Evolutionary conservation across 345 rosid species (phyloP).

Genomic region (Turnera subulata): DNA sequence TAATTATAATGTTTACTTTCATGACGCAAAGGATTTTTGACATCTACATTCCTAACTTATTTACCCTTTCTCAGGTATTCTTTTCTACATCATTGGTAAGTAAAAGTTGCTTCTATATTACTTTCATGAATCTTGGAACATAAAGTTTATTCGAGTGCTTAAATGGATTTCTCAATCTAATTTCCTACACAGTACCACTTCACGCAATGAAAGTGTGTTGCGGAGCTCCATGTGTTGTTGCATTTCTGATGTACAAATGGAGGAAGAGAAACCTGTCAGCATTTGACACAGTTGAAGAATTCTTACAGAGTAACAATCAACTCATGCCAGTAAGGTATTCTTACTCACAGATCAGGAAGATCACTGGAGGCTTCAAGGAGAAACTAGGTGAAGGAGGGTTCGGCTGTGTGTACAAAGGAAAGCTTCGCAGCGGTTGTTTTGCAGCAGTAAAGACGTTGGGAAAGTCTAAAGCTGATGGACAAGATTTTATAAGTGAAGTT

Average conservation of each 20-base stretch:
- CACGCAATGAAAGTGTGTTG: not conserved
- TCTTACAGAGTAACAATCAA: not conserved
- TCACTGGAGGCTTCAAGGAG: not conserved
- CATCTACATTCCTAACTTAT: no score
- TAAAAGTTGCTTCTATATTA: no score
- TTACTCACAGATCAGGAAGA: not conserved
- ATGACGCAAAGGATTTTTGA: no score
- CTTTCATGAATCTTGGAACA: no score
- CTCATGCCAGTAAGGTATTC: not conserved
- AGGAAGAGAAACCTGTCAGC: not conserved
- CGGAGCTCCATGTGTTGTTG: not conserved
- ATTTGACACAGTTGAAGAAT: not conserved
- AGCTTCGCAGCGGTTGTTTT: not conserved
- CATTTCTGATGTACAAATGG: not conserved
- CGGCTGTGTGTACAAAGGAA: not conserved
- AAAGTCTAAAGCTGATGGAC: not conserved
- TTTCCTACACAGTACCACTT: not conserved
- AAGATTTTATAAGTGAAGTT: not conserved
- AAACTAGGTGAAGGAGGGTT: not conserved
- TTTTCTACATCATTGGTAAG: no score
- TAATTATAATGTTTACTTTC: no score
- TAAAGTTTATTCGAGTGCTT: no score
- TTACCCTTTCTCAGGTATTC: no score
- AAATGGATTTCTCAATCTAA: no score
- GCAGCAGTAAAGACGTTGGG: not conserved